These are phyloP conservation scores for Globisporangium recalcitrans DNA, from an alignment of 352 stramenopile species.

Conservation along the genomic window DNA sequence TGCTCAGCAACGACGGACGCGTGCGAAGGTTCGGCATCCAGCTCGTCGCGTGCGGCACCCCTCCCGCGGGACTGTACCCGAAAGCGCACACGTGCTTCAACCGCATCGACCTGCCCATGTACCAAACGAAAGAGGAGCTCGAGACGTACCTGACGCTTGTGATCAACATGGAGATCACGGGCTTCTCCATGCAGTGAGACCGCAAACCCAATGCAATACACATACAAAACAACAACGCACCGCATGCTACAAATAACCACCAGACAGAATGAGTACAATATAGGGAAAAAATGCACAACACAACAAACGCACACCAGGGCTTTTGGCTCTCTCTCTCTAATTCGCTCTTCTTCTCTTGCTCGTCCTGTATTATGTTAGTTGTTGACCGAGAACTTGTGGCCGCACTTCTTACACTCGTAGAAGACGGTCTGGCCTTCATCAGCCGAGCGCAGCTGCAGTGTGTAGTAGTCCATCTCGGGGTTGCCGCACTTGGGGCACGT, in stretches of 20 bases:
- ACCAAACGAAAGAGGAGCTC: constrained; percentile 74
- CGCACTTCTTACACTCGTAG: constrained; percentile 99
- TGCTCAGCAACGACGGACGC: constrained; percentile 72
- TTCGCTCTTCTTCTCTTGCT: background rate
- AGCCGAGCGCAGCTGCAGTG: constrained; percentile 97
- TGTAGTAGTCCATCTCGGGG: constrained; percentile 98
- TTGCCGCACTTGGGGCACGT: constrained; percentile 96
- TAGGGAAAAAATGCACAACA: background rate
- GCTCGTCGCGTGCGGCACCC: constrained; percentile 78
- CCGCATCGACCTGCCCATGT: constrained; percentile 80
- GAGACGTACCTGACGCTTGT: constrained; percentile 95
- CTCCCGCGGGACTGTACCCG: constrained; percentile 67
- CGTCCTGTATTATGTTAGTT: constrained; percentile 42
- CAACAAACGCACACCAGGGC: background rate
- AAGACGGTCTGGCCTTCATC: constrained; percentile 99
- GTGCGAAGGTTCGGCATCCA: constrained; percentile 96
- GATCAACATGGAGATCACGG: constrained; percentile 97
- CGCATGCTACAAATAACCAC: background rate
- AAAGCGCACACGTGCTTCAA: constrained; percentile 89
- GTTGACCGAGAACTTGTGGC: constrained; percentile 87
- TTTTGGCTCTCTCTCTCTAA: background rate
- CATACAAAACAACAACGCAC: constrained; percentile 14
- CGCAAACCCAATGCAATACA: too few relatives aligned
- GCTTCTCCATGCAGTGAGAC: constrained; percentile 96
- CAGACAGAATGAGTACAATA: constrained; percentile 1